phyloP scores from a whole-genome alignment of 2,329 filamentous ascomycete genomes.

The Lithohypha guttulata region DNA sequence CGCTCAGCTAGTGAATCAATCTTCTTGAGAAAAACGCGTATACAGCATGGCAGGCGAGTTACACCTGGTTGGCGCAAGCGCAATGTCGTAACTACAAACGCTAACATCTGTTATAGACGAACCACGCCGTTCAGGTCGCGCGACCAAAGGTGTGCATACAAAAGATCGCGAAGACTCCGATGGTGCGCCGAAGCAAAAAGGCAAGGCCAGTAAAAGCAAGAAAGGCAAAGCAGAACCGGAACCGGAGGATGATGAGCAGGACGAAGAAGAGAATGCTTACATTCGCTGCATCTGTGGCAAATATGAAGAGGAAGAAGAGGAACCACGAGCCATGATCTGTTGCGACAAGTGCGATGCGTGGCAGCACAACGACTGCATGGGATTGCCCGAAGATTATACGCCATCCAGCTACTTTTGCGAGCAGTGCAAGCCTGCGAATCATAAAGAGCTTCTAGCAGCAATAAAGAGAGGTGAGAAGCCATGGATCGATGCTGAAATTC shows the following conservation, averaged over 20 bases:
- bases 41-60: conserved; percentile 35
- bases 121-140: conserved; percentile 84
- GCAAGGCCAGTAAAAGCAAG: conserved; percentile 37
- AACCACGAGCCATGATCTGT: conserved; percentile 85
- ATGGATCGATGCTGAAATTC: conserved; percentile 63
- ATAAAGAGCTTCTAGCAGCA: conserved; percentile 67
- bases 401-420: conserved; percentile 89
- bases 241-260: conserved; percentile 1
- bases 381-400: conserved; percentile 63
- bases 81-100: not conserved
- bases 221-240: conserved; percentile 29
- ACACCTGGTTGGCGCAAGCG: not conserved
- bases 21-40: no score
- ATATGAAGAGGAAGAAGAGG: conserved; percentile 72
- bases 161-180: conserved; percentile 69
- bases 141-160: conserved; percentile 90
- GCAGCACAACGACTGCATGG: conserved; percentile 97
- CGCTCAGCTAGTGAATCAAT: no score
- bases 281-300: conserved; percentile 38
- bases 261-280: conserved; percentile 4
- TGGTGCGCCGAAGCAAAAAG: conserved; percentile 43
- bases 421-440: conserved; percentile 71
- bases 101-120: conserved; percentile 46
- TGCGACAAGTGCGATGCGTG: conserved; percentile 88
- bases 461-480: conserved; percentile 72